These are phyloP conservation scores for Arthromyces matolae DNA, from an alignment of 768 basidiomycete genomes.

Conservation along the genomic window DNA sequence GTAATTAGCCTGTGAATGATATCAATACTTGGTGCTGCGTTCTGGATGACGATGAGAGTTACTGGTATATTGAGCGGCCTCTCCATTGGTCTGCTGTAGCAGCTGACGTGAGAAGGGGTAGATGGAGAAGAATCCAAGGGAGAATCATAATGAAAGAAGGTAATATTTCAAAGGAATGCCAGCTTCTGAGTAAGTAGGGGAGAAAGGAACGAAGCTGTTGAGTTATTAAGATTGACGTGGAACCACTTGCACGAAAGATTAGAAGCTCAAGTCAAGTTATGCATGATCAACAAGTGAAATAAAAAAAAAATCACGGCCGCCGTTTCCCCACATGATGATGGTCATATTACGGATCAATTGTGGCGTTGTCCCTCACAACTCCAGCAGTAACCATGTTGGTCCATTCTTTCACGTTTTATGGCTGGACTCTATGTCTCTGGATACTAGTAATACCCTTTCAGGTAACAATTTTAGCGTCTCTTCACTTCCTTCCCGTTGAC, in stretches of 20 bases:
- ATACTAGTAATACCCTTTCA: conserved; percentile 60
- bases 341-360: too few species aligned
- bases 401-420: conserved; percentile 51
- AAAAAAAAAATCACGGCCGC: too few species aligned
- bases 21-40: background rate
- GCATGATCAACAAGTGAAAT: background rate
- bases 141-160: conserved; percentile 22
- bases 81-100: conserved; percentile 76
- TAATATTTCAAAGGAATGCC: conserved; percentile 12
- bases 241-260: background rate
- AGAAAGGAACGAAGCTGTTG: background rate
- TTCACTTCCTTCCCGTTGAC: too few species aligned
- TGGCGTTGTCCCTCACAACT: too few species aligned
- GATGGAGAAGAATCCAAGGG: conserved; percentile 21
- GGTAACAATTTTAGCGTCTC: too few species aligned
- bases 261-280: background rate
- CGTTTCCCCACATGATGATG: too few species aligned
- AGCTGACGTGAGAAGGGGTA: conserved; percentile 35
- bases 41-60: too few species aligned
- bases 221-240: background rate
- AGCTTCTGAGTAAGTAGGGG: background rate
- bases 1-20: conserved; percentile 52
- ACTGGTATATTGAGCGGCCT: conserved; percentile 80
- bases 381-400: too few species aligned
- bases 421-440: conserved; percentile 68